Base-by-base conservation (phyloP, 768 basidiomycete genomes). In the Termitomyces sp. region DNA sequence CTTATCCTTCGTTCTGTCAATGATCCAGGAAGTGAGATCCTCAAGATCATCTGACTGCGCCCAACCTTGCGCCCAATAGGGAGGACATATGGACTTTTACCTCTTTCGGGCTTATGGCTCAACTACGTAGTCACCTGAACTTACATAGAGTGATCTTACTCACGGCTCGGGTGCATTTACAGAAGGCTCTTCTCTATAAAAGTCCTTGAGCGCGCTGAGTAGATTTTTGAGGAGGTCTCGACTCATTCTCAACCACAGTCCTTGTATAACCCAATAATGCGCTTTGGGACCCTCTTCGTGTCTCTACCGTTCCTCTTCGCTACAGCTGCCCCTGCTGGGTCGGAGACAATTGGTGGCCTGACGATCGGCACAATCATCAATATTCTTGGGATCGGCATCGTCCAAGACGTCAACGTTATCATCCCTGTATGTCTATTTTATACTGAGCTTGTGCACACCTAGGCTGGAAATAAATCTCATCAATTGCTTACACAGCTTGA, bases 291-390 rank as follows among this genome's bases (percentile, higher is more conserved):
- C 14, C 27, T 62, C 23, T 34, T 62, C 17, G 64, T 67, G 48
- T 63, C 65, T 37, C 59, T 62, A 47, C 56, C 70, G 21, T 60
- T 68, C 54, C 59, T 66, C 28, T 65, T 58, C 46, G 68, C 65
- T n/a, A 43, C 54, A 6, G 70, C 65, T 30, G 52, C 63, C 16
- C 66, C 63, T 0, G 54, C 63, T 1, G 55, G 65, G 11, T 55
- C 49, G 16, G 57, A 62, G 8, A 61, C 64, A n/a, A 50, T 68
- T 21, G 66, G 59, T 5, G 65, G 63, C 28, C 25, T 66, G 50
- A 41, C 56, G 28, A 66, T 75, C 55, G 74, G 73, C n/a, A 66
- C 74, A 41, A 68, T 79, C 60, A 72, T 78, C 56, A 73, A 77
- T 56, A 60, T 68, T 8, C 57, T 79, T 14, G 65, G 69, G 17